phyloP scores from a whole-genome alignment of 257 asterid species.

The Solanum sparsipilum region DNA sequence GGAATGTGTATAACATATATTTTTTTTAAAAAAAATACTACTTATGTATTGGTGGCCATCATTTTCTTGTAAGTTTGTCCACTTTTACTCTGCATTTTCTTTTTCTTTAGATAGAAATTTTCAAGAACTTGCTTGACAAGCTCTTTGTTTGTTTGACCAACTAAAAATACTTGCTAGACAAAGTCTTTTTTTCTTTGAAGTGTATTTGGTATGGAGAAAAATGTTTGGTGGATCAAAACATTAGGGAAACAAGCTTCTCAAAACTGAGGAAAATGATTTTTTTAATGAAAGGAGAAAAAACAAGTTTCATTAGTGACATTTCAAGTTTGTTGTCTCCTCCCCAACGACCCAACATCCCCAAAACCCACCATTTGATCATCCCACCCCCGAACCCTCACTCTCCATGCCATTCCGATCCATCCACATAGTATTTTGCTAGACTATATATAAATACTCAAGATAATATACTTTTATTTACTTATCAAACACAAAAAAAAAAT shows the following conservation, averaged over 20 bases:
- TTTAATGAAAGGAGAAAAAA: too few species aligned
- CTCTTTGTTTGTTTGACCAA: neutral
- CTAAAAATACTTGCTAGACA: neutral
- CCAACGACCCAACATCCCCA: neutral
- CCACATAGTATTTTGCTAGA: too few species aligned
- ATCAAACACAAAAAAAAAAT: neutral
- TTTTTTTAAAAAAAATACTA: neutral
- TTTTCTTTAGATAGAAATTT: neutral
- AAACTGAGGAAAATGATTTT: neutral
- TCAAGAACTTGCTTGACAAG: neutral
- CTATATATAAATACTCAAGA: too few species aligned
- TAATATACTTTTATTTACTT: neutral
- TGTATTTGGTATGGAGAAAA: neutral
- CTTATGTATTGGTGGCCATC: neutral
- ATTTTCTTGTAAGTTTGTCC: neutral
- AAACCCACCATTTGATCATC: neutral
- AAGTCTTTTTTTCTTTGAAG: neutral
- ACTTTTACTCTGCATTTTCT: neutral
- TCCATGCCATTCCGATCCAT: neutral
- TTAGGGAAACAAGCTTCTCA: neutral
- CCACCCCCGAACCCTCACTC: neutral
- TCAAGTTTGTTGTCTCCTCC: neutral
- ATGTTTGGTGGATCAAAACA: neutral
- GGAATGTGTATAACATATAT: neutral
- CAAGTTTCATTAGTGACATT: neutral